Percentiles rank a stretch among this genome's conserved stretches.
Conservation (phyloP, 2,329 filamentous ascomycete genomes). For the Dothistroma septosporum region DNA sequence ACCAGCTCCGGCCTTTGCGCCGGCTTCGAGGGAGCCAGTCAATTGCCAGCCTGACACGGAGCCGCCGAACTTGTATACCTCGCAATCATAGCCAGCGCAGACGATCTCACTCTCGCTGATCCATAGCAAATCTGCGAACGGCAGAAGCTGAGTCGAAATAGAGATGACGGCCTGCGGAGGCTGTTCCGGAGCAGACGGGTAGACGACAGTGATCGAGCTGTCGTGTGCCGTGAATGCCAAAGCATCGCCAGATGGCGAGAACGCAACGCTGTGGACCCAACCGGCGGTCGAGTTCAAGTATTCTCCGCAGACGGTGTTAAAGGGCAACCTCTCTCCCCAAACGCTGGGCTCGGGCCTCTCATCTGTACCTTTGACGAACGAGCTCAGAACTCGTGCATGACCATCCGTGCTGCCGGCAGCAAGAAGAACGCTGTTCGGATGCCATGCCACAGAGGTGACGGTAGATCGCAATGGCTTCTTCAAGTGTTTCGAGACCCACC, state of each 20-base stretch:
- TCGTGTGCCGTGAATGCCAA: slow-evolving; percentile 93
- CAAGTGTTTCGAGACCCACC: slow-evolving; percentile 99
- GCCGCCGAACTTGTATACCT: slow-evolving; percentile 85
- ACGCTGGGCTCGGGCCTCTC: slow-evolving; percentile 76
- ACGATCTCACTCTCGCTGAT: slow-evolving; percentile 88
- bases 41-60: slow-evolving; percentile 77
- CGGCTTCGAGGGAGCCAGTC: slow-evolving; percentile 69
- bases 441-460: slow-evolving; percentile 91
- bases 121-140: slow-evolving; percentile 92
- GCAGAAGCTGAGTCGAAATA: slow-evolving; percentile 82
- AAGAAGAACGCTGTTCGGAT: slow-evolving; percentile 92
- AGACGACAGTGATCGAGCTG: slow-evolving; percentile 93
- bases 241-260: slow-evolving; percentile 88
- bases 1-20: slow-evolving; percentile 30
- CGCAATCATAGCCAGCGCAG: slow-evolving; percentile 82
- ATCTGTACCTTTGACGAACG: slow-evolving; percentile 94
- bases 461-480: slow-evolving; percentile 99
- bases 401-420: slow-evolving; percentile 96
- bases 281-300: slow-evolving; percentile 93
- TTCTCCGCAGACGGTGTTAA: slow-evolving; percentile 98
- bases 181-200: slow-evolving; percentile 85
- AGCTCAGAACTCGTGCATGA: slow-evolving; percentile 89
- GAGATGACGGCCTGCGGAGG: slow-evolving; percentile 86
- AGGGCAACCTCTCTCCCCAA: slow-evolving; percentile 93
- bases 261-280: slow-evolving; percentile 91